Conservation (phyloP, 306 rosid genomes). For the Sesbania bispinosa region DNA sequence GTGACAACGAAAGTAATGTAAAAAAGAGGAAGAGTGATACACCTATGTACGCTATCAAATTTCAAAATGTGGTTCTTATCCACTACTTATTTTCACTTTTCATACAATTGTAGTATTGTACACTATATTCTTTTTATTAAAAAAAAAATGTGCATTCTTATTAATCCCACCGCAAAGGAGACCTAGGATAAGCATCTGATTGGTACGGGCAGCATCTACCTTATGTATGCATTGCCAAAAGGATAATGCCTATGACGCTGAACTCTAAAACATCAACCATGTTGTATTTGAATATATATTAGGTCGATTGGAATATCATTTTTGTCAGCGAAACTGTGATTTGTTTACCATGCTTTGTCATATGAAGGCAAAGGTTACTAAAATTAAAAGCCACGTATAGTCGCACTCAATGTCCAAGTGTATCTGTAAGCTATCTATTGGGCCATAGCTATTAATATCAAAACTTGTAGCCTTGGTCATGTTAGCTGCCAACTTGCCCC, state of each 20-base stretch:
- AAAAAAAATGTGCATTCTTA: no score
- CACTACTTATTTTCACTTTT: no score
- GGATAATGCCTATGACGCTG: background rate
- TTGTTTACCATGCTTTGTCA: background rate
- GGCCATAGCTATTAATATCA: background rate
- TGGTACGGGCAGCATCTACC: background rate
- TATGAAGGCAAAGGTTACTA: conserved; percentile 1
- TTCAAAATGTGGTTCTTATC: no score
- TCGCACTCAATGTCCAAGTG: conserved; percentile 1
- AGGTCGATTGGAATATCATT: background rate
- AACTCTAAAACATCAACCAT: background rate
- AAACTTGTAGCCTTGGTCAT: background rate
- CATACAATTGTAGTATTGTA: no score
- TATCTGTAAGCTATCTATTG: background rate
- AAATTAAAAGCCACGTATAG: conserved; percentile 22
- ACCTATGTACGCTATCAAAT: no score
- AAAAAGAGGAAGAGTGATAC: no score
- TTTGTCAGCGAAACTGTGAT: background rate
- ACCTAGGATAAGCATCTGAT: background rate
- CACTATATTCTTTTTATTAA: no score
- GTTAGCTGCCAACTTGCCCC: conserved; percentile 1
- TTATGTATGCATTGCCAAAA: background rate
- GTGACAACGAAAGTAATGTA: no score
- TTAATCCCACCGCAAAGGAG: background rate
- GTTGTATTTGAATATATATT: background rate